Conservation (phyloP, 2,329 filamentous ascomycete species). For the Mycosphaerelloides madeirae region DNA sequence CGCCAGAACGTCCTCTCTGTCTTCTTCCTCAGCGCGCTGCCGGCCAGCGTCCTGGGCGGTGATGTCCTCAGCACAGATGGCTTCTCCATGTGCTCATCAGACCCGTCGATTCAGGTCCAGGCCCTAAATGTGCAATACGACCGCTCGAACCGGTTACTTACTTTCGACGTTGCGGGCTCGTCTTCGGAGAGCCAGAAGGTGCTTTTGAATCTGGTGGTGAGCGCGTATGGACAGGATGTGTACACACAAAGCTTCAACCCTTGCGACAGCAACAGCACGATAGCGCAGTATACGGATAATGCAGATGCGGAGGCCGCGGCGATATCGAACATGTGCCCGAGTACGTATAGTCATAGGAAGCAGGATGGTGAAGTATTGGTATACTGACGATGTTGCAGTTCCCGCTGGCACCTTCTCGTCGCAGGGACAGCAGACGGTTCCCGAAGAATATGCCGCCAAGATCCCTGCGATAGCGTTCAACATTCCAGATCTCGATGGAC, state of each 20-base stretch:
- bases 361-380: background rate
- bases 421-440: slow-evolving; percentile 65
- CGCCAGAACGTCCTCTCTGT: slow-evolving; percentile 22
- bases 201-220: slow-evolving; percentile 68
- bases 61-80: slow-evolving; percentile 76
- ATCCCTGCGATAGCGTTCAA: slow-evolving; percentile 88
- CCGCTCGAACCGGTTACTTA: slow-evolving; percentile 65
- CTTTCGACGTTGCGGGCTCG: slow-evolving; percentile 76
- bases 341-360: slow-evolving; percentile 43
- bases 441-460: slow-evolving; percentile 62
- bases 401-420: slow-evolving; percentile 71
- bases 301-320: slow-evolving; percentile 44
- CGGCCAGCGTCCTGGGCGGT: slow-evolving; percentile 53
- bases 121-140: slow-evolving; percentile 75
- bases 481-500: slow-evolving; percentile 82
- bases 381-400: slow-evolving; percentile 46
- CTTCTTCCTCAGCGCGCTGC: slow-evolving; percentile 32
- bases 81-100: slow-evolving; percentile 66
- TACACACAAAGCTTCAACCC: slow-evolving; percentile 81
- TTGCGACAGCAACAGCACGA: slow-evolving; percentile 50
- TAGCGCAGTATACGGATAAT: background rate
- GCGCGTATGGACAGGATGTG: slow-evolving; percentile 76
- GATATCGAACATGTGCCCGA: slow-evolving; percentile 67
- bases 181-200: slow-evolving; percentile 74
- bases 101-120: slow-evolving; percentile 62